These are phyloP conservation scores for Collybiopsis luxurians DNA, from an alignment of 768 basidiomycete species.

Conservation along the genomic window DNA sequence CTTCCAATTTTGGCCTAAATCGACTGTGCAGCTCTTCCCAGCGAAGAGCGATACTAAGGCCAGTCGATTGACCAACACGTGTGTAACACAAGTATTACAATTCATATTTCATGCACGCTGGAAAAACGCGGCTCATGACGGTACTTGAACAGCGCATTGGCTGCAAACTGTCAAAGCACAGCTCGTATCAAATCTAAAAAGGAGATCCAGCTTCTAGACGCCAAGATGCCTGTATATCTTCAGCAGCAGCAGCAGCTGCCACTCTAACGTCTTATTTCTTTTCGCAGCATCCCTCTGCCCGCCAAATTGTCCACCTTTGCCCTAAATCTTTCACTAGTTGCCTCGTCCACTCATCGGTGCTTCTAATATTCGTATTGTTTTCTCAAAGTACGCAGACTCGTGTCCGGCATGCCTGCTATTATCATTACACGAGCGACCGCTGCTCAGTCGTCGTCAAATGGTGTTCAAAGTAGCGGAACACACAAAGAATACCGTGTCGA, in stretches of 20 bases:
- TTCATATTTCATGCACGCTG: no score
- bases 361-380: no score
- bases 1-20: no score
- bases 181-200: no score
- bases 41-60: no score
- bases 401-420: constrained; percentile 8
- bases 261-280: neutral
- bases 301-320: neutral
- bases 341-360: no score
- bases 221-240: constrained; percentile 4
- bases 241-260: neutral
- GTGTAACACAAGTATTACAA: no score
- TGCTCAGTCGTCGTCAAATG: neutral
- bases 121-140: no score
- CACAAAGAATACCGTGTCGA: constrained; percentile 3
- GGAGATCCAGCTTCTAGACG: neutral
- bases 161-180: no score
- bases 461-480: neutral
- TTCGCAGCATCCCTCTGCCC: neutral
- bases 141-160: no score
- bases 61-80: no score
- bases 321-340: neutral
- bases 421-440: constrained; percentile 23
- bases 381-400: neutral
- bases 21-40: no score